Conservation (phyloP, 2,329 filamentous ascomycete species). For the Truncatella angustata region DNA sequence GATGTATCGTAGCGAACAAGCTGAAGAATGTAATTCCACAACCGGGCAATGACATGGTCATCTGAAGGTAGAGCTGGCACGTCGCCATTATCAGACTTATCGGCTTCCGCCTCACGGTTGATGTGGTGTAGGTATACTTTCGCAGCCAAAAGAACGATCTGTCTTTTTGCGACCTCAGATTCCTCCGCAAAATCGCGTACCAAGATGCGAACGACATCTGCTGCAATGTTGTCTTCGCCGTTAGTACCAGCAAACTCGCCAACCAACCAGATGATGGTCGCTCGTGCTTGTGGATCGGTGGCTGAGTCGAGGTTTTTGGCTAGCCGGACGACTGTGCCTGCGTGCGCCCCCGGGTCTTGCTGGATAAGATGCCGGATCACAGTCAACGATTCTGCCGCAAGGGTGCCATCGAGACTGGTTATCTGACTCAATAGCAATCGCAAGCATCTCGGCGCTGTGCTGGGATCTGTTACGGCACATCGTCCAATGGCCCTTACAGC, state of each 20-base stretch:
- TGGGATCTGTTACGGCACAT: constrained; percentile 76
- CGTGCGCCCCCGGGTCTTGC: constrained; percentile 77
- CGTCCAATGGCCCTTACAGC: constrained; percentile 90
- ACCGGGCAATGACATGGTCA: constrained; percentile 67
- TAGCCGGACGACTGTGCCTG: constrained; percentile 80
- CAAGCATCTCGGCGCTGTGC: constrained; percentile 75
- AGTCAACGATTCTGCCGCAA: constrained; percentile 90
- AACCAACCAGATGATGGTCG: constrained; percentile 96
- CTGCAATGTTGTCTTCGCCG: constrained; percentile 83
- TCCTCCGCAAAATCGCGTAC: constrained; percentile 83
- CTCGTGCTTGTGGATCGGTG: constrained; percentile 82
- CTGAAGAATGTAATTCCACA: constrained; percentile 84
- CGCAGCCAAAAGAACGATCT: constrained; percentile 90
- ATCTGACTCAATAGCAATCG: constrained; percentile 83
- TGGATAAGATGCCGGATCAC: constrained; percentile 96
- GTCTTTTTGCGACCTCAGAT: constrained; percentile 80
- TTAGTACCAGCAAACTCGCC: constrained; percentile 86
- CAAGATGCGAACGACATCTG: constrained; percentile 86
- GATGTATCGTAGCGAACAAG: constrained; percentile 91
- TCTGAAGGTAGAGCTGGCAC: constrained; percentile 26
- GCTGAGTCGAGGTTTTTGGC: constrained; percentile 90
- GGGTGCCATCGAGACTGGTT: constrained; percentile 78
- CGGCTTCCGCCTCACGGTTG: constrained; percentile 57
- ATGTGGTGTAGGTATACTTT: constrained; percentile 93
- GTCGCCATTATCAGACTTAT: constrained; percentile 1